Percentiles rank a stretch among this genome's conserved stretches.
These are phyloP conservation scores for Farysia itapuensis DNA, from an alignment of 1,284 basidiomycete genomes.

Conservation along the genomic window DNA sequence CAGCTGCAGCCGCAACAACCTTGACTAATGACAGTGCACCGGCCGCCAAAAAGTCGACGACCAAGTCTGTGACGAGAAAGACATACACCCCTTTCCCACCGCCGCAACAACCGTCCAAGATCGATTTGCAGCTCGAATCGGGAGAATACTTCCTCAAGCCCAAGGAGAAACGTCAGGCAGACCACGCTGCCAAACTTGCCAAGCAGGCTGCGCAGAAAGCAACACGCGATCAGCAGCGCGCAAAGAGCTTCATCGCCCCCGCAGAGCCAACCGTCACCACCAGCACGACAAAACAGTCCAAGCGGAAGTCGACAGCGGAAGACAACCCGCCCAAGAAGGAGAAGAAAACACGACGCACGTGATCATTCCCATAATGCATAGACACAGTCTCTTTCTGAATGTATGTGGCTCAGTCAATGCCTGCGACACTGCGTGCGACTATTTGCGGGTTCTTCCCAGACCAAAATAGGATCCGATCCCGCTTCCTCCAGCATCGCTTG, in stretches of 20 bases:
- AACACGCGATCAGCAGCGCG: constrained; percentile 41
- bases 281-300: too few species aligned
- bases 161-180: constrained; percentile 69
- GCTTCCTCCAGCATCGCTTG: constrained; percentile 5
- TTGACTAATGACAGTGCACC: constrained; percentile 2
- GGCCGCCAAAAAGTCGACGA: background rate
- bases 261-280: constrained; percentile 19
- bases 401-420: too few species aligned
- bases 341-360: too few species aligned
- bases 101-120: constrained; percentile 86
- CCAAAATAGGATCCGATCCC: constrained; percentile 22
- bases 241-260: constrained; percentile 40
- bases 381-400: too few species aligned
- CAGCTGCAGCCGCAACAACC: background rate
- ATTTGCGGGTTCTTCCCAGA: constrained; percentile 6
- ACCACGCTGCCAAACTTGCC: constrained; percentile 23
- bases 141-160: constrained; percentile 70
- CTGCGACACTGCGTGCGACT: too few species aligned
- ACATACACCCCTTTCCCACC: constrained; percentile 99
- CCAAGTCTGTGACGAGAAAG: constrained; percentile 64
- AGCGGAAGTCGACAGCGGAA: too few species aligned
- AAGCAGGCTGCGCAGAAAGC: constrained; percentile 43
- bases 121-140: constrained; percentile 90
- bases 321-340: too few species aligned
- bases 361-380: too few species aligned